phyloP scores from a whole-genome alignment of 176 grass and related monocot species.

The Cocos nucifera region DNA sequence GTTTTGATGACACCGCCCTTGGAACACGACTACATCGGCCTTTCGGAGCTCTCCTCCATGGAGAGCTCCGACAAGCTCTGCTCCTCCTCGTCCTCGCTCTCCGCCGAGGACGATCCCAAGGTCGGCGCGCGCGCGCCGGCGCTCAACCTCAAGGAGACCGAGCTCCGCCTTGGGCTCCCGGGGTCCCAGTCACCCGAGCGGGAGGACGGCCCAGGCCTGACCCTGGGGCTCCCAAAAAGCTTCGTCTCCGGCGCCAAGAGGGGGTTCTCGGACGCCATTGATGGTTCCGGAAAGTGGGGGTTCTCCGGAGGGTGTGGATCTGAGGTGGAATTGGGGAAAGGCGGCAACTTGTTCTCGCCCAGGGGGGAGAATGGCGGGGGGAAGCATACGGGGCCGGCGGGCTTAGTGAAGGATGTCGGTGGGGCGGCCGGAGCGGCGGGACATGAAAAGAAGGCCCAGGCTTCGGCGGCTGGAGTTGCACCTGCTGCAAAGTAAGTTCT shows the following conservation, averaged over 20 bases:
- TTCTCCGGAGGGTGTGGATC: constrained; percentile 23
- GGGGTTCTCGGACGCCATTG: constrained; percentile 56
- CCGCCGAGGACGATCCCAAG: no score
- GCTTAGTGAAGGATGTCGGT: neutral
- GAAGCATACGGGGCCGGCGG: neutral
- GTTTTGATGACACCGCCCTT: no score
- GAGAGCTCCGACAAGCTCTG: no score
- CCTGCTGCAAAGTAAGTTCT: constrained; percentile 15
- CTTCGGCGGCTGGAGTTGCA: no score
- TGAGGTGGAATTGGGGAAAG: constrained; percentile 24
- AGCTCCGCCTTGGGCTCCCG: constrained; percentile 57
- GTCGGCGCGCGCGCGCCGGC: neutral
- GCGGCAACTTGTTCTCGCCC: constrained; percentile 12
- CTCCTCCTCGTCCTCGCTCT: no score
- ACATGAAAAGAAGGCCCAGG: no score
- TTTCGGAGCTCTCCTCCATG: no score
- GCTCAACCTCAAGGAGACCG: constrained; percentile 38
- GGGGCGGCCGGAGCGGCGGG: neutral
- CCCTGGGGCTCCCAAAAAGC: constrained; percentile 50
- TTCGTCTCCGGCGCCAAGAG: constrained; percentile 49
- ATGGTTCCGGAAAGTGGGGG: constrained; percentile 20
- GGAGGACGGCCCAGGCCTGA: constrained; percentile 15
- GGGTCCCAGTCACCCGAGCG: constrained; percentile 31
- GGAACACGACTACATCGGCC: no score
- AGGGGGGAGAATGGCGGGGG: constrained; percentile 5